phyloP scores from a whole-genome alignment of 345 rosid species.

The Hypericum perforatum region DNA sequence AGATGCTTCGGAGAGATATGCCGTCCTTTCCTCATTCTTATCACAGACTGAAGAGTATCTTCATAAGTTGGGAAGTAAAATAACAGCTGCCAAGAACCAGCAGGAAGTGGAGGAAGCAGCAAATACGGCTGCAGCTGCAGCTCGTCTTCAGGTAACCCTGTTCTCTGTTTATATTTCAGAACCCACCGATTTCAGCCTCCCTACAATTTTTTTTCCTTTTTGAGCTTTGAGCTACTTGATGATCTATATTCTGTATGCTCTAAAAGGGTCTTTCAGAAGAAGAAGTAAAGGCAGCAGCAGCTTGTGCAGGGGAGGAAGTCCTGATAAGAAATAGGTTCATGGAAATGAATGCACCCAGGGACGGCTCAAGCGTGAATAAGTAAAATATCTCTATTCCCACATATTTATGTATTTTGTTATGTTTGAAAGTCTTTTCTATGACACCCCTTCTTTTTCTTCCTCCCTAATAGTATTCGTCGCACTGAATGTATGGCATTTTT shows the following conservation, averaged over 20 bases:
- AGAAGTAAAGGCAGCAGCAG: conserved; percentile 87
- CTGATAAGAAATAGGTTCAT: conserved; percentile 79
- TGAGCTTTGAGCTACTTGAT: conserved; percentile 14
- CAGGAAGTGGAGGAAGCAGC: conserved; percentile 99
- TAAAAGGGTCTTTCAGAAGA: conserved; percentile 95
- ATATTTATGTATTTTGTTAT: neutral
- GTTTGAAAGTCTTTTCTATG: no score
- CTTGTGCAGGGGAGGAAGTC: conserved; percentile 98
- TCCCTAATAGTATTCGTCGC: conserved; percentile 3
- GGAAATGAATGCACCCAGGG: conserved; percentile 99
- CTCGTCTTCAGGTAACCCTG: conserved; percentile 65
- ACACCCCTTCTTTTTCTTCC: neutral
- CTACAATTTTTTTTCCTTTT: neutral
- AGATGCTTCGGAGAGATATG: conserved; percentile 93
- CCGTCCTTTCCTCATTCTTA: conserved; percentile 90
- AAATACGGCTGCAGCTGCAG: conserved; percentile 86
- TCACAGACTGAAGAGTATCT: conserved; percentile 98
- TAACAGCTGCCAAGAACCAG: conserved; percentile 84
- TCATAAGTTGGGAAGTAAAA: conserved; percentile 83
- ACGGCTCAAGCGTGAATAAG: conserved; percentile 89
- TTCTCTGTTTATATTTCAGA: neutral
- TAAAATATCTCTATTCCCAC: conserved; percentile 27
- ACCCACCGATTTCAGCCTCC: neutral
- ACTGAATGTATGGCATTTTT: neutral
- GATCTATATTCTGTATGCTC: conserved; percentile 12